Percentiles rank a stretch among this genome's conserved stretches.
Conservation (phyloP, 2,329 filamentous ascomycete species). For the Ilyonectria sp. region DNA sequence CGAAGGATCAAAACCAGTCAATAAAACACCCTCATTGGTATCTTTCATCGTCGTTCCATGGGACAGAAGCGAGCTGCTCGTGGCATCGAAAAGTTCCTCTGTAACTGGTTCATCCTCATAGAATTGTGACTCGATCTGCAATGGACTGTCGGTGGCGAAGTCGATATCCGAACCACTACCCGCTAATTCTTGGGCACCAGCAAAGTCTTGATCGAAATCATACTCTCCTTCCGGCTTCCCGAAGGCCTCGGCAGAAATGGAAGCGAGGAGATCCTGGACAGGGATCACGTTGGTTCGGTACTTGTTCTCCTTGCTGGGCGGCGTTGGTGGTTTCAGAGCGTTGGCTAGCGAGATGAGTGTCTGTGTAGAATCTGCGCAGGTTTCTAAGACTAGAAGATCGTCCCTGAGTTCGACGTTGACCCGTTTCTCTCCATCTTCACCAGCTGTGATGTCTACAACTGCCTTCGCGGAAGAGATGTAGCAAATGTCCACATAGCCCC, state of each 20-base stretch:
- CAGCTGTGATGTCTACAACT: constrained; percentile 71
- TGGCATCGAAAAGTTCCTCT: constrained; percentile 66
- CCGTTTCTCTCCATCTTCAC: constrained; percentile 71
- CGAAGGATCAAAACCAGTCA: constrained; percentile 51
- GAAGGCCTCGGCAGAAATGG: constrained; percentile 90
- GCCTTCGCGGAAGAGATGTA: constrained; percentile 87
- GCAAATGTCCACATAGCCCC: constrained; percentile 89
- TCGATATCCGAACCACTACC: constrained; percentile 54
- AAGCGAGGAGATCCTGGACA: constrained; percentile 89
- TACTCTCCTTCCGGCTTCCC: constrained; percentile 73
- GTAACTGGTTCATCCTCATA: constrained; percentile 60
- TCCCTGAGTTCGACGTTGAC: constrained; percentile 88
- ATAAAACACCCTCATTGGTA: constrained; percentile 54
- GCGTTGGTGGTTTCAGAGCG: constrained; percentile 85
- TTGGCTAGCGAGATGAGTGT: constrained; percentile 86
- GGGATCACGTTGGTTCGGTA: constrained; percentile 91
- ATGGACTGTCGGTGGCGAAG: constrained; percentile 52
- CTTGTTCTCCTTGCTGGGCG: constrained; percentile 85
- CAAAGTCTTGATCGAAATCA: constrained; percentile 76
- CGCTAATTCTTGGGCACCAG: constrained; percentile 65
- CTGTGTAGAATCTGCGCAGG: constrained; percentile 96
- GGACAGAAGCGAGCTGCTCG: constrained; percentile 52
- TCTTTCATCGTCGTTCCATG: constrained; percentile 53
- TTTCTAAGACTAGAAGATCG: constrained; percentile 90
- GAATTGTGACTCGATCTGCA: constrained; percentile 62